A percentile compares a stretch with the other conserved stretches of the same genome.
phyloP scores from a whole-genome alignment of 306 rosid genomes.

The Oemleria cerasiformis region DNA sequence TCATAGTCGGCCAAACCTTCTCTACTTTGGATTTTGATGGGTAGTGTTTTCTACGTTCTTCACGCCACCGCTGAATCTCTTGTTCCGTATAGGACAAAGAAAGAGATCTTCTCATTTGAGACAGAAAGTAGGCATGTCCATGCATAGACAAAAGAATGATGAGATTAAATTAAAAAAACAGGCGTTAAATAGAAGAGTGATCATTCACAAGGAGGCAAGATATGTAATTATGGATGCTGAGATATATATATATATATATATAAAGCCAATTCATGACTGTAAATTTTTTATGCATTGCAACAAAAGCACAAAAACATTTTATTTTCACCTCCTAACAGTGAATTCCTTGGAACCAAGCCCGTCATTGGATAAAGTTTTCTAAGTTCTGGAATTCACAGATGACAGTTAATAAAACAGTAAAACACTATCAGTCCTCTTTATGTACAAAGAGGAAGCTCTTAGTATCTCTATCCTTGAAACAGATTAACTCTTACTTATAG shows the following conservation, averaged over 20 bases:
- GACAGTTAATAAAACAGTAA: not conserved
- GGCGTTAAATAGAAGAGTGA: constrained; percentile 2
- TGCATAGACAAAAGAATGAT: constrained; percentile 10
- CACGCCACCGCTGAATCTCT: constrained; percentile 87
- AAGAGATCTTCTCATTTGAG: constrained; percentile 43
- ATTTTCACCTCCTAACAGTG: not conserved
- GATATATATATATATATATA: too few relatives aligned
- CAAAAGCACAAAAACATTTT: not conserved
- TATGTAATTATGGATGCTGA: constrained; percentile 8
- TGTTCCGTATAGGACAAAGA: constrained; percentile 50
- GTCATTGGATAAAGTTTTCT: not conserved
- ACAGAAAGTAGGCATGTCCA: constrained; percentile 17
- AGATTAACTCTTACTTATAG: not conserved
- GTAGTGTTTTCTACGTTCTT: constrained; percentile 70
- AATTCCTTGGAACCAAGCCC: not conserved
- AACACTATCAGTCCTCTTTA: not conserved
- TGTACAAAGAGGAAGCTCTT: not conserved
- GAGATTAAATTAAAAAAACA: constrained; percentile 17
- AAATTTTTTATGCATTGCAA: not conserved
- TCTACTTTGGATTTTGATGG: constrained; percentile 50
- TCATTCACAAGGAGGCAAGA: constrained; percentile 10
- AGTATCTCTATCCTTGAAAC: not conserved
- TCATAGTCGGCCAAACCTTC: constrained; percentile 47
- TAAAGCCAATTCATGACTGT: not conserved
- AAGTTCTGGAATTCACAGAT: not conserved